These are phyloP conservation scores for Celoporthe dispersa DNA, from an alignment of 2,329 filamentous ascomycete genomes.

Conservation along the genomic window DNA sequence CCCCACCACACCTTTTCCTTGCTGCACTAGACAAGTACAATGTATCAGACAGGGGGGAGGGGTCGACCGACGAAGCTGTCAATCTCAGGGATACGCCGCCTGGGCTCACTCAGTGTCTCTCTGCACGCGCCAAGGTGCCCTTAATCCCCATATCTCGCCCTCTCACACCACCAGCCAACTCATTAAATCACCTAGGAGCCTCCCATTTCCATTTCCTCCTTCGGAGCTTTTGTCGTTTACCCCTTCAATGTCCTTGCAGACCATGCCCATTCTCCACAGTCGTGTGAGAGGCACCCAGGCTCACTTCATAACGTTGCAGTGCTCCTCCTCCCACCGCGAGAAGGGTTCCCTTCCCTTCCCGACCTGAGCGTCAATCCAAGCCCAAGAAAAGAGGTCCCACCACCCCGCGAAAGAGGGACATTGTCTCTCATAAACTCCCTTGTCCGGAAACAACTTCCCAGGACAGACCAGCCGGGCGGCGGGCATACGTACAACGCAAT, in stretches of 20 bases:
- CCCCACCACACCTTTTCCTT: slow-evolving; percentile 4
- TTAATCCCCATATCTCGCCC: slow-evolving; percentile 2
- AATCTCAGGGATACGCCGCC: slow-evolving; percentile 6
- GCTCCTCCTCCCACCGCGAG: not conserved
- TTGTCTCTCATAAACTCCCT: slow-evolving; percentile 31
- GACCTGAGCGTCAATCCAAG: not conserved
- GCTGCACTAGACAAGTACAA: not conserved
- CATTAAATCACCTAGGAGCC: slow-evolving; percentile 27
- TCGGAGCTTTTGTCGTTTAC: slow-evolving; percentile 14
- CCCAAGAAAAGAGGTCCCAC: not conserved
- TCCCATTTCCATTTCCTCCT: slow-evolving; percentile 17
- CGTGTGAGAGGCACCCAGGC: slow-evolving; percentile 18
- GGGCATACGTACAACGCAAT: slow-evolving; percentile 2
- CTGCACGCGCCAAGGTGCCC: not conserved
- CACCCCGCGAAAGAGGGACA: slow-evolving; percentile 17
- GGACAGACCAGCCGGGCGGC: slow-evolving; percentile 7
- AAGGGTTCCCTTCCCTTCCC: slow-evolving; percentile 5
- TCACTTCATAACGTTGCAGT: slow-evolving; percentile 20
- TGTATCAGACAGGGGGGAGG: slow-evolving; percentile 8
- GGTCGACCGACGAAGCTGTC: slow-evolving; percentile 5
- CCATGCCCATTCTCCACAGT: slow-evolving; percentile 16
- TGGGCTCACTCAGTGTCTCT: not conserved
- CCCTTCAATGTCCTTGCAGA: slow-evolving; percentile 24
- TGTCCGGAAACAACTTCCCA: slow-evolving; percentile 26
- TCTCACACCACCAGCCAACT: slow-evolving; percentile 27